phyloP scores from a whole-genome alignment of 768 basidiomycete species.

The Sporobolomyces pararoseus region DNA sequence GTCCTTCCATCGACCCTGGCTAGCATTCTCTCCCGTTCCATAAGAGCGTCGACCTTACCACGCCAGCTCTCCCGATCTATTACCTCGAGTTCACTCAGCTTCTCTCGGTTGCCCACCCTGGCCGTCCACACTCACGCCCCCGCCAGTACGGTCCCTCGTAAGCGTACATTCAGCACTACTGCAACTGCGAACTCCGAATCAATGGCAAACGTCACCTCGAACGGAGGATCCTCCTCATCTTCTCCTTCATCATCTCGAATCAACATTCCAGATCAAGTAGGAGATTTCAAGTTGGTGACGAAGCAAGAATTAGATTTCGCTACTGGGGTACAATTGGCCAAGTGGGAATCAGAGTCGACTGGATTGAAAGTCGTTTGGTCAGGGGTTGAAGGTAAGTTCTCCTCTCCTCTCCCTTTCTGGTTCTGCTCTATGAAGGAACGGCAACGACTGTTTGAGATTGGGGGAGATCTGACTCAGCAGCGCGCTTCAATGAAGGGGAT shows the following conservation, averaged over 20 bases:
- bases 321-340: slow-evolving; percentile 15
- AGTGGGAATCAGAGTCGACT: slow-evolving; percentile 35
- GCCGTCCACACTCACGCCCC: neutral
- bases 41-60: neutral
- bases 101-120: slow-evolving; percentile 7
- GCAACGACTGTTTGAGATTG: too few relatives aligned
- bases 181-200: neutral
- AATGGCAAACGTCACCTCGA: too few relatives aligned
- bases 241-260: neutral
- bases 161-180: neutral
- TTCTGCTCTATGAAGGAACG: too few relatives aligned
- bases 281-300: slow-evolving; percentile 38
- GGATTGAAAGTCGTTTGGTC: slow-evolving; percentile 40
- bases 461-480: too few relatives aligned
- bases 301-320: slow-evolving; percentile 34
- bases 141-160: neutral
- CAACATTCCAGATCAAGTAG: slow-evolving; percentile 14
- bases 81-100: neutral
- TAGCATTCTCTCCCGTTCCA: neutral
- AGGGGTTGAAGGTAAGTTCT: slow-evolving; percentile 22
- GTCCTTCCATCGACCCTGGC: neutral
- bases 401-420: neutral
- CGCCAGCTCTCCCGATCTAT: neutral
- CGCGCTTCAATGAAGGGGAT: too few relatives aligned
- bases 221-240: too few relatives aligned